These are phyloP conservation scores for Chrysochromulina parva DNA, from an alignment of 78 protist species.

Conservation along the genomic window DNA sequence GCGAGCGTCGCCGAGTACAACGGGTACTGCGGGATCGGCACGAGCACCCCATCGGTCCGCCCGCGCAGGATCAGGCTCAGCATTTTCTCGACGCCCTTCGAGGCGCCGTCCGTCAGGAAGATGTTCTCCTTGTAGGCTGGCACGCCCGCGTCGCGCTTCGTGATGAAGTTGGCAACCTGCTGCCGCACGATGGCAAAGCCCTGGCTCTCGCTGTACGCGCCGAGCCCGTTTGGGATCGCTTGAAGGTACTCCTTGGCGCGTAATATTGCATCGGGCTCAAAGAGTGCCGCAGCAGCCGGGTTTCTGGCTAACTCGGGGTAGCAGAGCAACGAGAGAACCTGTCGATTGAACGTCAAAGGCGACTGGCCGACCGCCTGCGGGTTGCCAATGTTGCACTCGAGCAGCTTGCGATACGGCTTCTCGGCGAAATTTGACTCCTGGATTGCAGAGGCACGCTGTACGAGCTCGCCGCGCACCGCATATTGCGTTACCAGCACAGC, in stretches of 20 bases:
- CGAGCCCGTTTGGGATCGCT: slow-evolving; percentile 42
- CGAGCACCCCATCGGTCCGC: slow-evolving; percentile 32
- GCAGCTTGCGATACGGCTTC: neutral
- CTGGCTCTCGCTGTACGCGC: slow-evolving; percentile 92
- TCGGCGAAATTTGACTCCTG: neutral
- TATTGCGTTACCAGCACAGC: slow-evolving; percentile 50
- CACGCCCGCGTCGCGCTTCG: slow-evolving; percentile 6
- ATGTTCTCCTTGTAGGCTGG: slow-evolving; percentile 59
- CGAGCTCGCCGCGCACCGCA: slow-evolving; percentile 81
- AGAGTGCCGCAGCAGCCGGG: slow-evolving; percentile 28
- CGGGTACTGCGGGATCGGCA: slow-evolving; percentile 99
- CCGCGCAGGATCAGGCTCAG: slow-evolving; percentile 14
- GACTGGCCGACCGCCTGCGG: slow-evolving; percentile 94
- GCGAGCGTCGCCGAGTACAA: slow-evolving; percentile 96
- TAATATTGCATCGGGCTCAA: slow-evolving; percentile 78
- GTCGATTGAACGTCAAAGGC: slow-evolving; percentile 94
- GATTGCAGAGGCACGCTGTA: slow-evolving; percentile 51
- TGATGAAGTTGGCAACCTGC: slow-evolving; percentile 86
- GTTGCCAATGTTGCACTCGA: slow-evolving; percentile 99
- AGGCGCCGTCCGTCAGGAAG: slow-evolving; percentile 98
- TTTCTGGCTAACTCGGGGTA: neutral
- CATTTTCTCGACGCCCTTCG: slow-evolving; percentile 72
- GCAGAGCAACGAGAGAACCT: slow-evolving; percentile 64
- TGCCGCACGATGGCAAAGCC: slow-evolving; percentile 81
- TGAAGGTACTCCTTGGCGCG: slow-evolving; percentile 57